These are phyloP conservation scores for Apiotrichum porosum DNA, from an alignment of 1,284 basidiomycete species.

Conservation along the genomic window DNA sequence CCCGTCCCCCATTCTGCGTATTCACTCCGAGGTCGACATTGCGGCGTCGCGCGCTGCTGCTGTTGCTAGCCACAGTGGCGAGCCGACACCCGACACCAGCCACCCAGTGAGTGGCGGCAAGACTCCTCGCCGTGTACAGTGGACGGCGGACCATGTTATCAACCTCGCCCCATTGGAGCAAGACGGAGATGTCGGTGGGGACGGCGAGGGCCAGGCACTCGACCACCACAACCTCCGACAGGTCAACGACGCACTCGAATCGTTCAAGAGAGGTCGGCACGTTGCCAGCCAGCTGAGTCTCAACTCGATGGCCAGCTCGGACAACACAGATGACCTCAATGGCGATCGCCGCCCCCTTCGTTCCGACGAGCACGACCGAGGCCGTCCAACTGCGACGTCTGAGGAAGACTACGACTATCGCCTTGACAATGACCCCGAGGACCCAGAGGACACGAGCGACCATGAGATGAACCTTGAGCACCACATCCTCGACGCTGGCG, in stretches of 20 bases:
- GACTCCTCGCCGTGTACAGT: slow-evolving; percentile 42
- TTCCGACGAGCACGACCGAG: too few relatives aligned
- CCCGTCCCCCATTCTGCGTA: slow-evolving; percentile 6
- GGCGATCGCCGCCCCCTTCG: too few relatives aligned
- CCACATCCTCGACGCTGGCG: slow-evolving; percentile 24
- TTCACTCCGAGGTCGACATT: neutral
- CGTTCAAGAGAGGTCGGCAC: slow-evolving; percentile 16
- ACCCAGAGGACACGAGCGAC: slow-evolving; percentile 4
- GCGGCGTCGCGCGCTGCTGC: slow-evolving; percentile 4
- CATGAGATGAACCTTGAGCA: neutral
- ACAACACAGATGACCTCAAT: too few relatives aligned
- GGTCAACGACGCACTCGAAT: slow-evolving; percentile 39
- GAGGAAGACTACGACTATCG: slow-evolving; percentile 49
- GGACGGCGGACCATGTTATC: slow-evolving; percentile 40
- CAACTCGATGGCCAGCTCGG: neutral
- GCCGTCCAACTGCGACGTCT: too few relatives aligned
- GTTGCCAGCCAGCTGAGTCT: neutral
- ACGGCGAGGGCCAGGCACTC: slow-evolving; percentile 12
- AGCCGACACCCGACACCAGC: neutral
- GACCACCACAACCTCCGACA: slow-evolving; percentile 35
- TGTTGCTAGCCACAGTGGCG: neutral
- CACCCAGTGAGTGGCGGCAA: slow-evolving; percentile 9
- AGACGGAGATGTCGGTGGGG: too few relatives aligned
- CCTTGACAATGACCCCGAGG: slow-evolving; percentile 33
- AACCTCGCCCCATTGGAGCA: slow-evolving; percentile 38